Evolutionary conservation across 1,284 basidiomycete species (phyloP).

Genomic region (Ustilago loliicola): DNA sequence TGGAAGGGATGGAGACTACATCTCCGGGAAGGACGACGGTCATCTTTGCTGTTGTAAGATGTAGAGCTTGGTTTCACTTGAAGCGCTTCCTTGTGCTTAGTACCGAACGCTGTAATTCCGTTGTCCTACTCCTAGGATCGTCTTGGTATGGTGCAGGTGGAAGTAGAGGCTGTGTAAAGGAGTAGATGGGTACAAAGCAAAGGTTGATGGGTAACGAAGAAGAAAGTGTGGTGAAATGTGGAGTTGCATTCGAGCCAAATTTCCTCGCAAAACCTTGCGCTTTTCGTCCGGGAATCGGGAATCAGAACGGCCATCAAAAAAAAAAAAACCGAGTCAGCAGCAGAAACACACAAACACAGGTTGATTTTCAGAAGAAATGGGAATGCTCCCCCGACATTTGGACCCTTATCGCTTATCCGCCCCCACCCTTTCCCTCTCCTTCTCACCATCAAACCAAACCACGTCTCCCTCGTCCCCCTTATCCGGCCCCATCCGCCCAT

Average conservation of each 20-base stretch:
- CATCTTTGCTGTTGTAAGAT: slow-evolving; percentile 48
- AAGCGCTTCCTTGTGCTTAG: background rate
- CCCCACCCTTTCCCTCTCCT: background rate
- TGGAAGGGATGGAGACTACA: slow-evolving; percentile 29
- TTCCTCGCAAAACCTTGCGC: background rate
- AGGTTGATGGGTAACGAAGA: background rate
- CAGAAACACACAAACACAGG: background rate
- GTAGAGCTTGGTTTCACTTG: background rate
- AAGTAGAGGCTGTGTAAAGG: background rate
- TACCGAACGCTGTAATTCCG: too few relatives aligned
- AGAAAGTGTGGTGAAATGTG: background rate
- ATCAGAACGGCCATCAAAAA: background rate
- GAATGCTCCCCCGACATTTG: background rate
- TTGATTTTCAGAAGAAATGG: slow-evolving; percentile 3
- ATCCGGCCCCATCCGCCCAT: background rate
- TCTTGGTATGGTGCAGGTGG: background rate
- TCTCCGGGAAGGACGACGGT: slow-evolving; percentile 62
- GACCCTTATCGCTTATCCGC: slow-evolving; percentile 7
- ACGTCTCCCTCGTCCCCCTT: background rate
- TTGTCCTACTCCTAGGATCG: background rate
- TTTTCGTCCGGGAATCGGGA: background rate
- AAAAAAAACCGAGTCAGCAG: background rate
- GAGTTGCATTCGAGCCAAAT: background rate
- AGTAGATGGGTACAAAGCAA: background rate
- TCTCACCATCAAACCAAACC: background rate